Evolutionary conservation across 2,329 filamentous ascomycete genomes (phyloP).

Genomic region (Fusarium buxicola): DNA sequence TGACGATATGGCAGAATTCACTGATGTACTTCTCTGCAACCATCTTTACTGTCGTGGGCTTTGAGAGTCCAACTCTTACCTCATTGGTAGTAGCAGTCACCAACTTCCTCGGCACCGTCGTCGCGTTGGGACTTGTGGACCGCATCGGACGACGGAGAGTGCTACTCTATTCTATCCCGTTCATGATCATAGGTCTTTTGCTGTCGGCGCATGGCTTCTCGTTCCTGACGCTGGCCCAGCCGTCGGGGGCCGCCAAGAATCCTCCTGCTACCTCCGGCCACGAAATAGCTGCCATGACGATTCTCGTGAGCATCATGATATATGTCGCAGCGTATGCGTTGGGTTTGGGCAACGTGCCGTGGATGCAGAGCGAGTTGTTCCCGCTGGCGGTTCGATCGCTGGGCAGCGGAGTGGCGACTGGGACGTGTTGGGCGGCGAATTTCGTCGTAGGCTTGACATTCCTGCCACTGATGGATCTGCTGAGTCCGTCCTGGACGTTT

Average conservation of each 20-base stretch:
- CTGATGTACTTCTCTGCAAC: constrained; percentile 93
- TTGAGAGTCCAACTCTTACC: constrained; percentile 81
- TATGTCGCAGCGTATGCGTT: constrained; percentile 90
- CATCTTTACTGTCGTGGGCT: constrained; percentile 82
- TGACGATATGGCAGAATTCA: constrained; percentile 70
- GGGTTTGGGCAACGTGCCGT: constrained; percentile 91
- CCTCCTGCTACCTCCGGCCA: constrained; percentile 34
- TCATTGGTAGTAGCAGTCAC: constrained; percentile 84
- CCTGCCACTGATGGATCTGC: constrained; percentile 82
- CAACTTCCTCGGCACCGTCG: constrained; percentile 83
- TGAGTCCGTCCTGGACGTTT: constrained; percentile 84
- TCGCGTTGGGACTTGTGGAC: constrained; percentile 82
- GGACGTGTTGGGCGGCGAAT: constrained; percentile 89
- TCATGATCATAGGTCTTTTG: constrained; percentile 82
- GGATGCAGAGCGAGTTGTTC: constrained; percentile 96
- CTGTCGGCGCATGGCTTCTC: constrained; percentile 79
- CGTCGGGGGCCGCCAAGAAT: constrained; percentile 35
- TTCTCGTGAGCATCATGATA: constrained; percentile 80
- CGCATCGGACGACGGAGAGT: constrained; percentile 82
- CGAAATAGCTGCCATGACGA: constrained; percentile 61
- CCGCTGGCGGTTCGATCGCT: constrained; percentile 78
- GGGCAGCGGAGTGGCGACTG: constrained; percentile 79
- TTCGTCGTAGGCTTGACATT: constrained; percentile 89
- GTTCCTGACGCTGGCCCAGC: constrained; percentile 63
- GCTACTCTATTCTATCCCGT: constrained; percentile 82